Evolutionary conservation across 805 yeast species (phyloP).

Genomic region (Brettanomyces nanus): DNA sequence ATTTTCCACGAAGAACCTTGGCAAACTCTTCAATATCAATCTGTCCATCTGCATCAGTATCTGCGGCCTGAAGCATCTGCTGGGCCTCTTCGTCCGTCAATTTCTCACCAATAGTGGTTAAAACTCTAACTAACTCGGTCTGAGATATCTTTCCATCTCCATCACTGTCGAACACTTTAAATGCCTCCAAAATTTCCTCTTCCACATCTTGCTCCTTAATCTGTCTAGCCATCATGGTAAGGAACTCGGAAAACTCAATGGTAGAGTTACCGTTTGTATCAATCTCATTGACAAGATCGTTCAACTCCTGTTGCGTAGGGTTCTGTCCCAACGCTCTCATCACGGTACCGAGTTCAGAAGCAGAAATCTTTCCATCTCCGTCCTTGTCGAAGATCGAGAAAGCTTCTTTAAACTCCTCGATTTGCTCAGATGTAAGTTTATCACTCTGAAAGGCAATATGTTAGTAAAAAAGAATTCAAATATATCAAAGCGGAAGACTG

Average conservation of each 20-base stretch:
- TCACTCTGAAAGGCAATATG: constrained; percentile 17
- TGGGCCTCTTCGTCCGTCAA: constrained; percentile 95
- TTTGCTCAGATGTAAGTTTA: constrained; percentile 90
- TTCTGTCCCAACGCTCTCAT: constrained; percentile 99
- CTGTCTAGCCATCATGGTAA: constrained; percentile 85
- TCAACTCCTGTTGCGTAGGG: constrained; percentile 92
- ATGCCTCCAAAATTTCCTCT: constrained; percentile 95
- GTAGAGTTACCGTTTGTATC: constrained; percentile 92
- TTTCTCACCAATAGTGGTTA: constrained; percentile 96
- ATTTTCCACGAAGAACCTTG: constrained; percentile 74
- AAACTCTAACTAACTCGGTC: constrained; percentile 92
- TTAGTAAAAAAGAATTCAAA: neutral
- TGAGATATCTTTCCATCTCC: constrained; percentile 97
- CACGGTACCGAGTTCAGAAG: constrained; percentile 92
- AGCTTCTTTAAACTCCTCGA: constrained; percentile 95
- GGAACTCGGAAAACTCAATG: constrained; percentile 74
- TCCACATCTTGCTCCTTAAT: constrained; percentile 96
- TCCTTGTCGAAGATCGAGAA: constrained; percentile 95
- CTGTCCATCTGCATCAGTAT: constrained; percentile 92
- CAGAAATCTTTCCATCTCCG: constrained; percentile 93
- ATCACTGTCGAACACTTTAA: constrained; percentile 92
- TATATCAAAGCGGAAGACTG: too few relatives aligned
- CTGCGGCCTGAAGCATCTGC: constrained; percentile 95
- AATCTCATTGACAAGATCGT: constrained; percentile 95
- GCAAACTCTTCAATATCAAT: constrained; percentile 96